Base-by-base conservation (phyloP, 2,329 filamentous ascomycete species). In the Sclerotinia minor region DNA sequence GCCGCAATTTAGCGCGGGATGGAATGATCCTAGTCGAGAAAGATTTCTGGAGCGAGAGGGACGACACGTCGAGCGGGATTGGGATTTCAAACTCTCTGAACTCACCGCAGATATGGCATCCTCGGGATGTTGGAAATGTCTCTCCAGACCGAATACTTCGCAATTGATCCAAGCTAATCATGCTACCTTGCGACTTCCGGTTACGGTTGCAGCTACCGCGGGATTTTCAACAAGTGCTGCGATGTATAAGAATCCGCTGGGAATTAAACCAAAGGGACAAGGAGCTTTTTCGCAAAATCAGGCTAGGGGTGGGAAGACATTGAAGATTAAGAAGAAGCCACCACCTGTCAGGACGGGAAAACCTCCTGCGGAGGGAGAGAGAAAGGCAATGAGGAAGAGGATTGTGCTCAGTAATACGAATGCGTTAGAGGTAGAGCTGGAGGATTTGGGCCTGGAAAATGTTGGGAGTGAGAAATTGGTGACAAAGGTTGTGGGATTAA, bases 331-430 rank as follows among this genome's bases (percentile, higher is more conserved):
- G 79, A 88, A 87, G 79, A 83, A 83, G 76, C 60, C 69, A 8
- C 65, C 69, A 13, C 57, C 68, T 64, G 68, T 70, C 59, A 70
- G 71, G 68, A 71, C 71, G 4, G 75, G 74, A 24, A 86, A 84
- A 79, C 83, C 87, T 21, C 90, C 91, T 26, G 82, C 82, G 17
- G 83, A 87, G 3, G 94, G 94, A 72, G 94, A 97, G 83, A 88
- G 94, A 72, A 96, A 93, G 80, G 91, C 92, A 38, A 83, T 92
- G 77, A 89, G 93, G 72, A 97, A 96, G 82, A 88, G 92, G 73
- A 92, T 99, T 75, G 88, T 96, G 69, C 87, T 99, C 69, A 94
- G 90, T 83, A 99, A 98, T 81, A 91, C 92, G 79, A 98, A 97
- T 80, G 95, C 95, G 61, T 82, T 97, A 49, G 87, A 89, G 69